These are phyloP conservation scores for Penicillium roqueforti DNA, from an alignment of 495 filamentous ascomycete species.

Conservation along the genomic window DNA sequence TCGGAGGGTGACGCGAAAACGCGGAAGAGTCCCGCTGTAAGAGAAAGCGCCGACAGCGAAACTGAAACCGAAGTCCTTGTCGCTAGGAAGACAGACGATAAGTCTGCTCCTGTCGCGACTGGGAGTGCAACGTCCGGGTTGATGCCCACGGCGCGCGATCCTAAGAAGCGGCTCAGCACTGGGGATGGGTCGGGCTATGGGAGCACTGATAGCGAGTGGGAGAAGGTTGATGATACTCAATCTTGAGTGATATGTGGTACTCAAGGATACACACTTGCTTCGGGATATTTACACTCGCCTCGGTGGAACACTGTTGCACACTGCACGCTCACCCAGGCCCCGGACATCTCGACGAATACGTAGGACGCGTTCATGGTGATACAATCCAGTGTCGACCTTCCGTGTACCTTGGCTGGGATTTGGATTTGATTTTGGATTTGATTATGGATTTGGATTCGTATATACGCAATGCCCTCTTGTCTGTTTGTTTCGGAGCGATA, in stretches of 20 bases:
- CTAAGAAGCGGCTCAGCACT: conserved; percentile 41
- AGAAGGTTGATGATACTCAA: conserved; percentile 46
- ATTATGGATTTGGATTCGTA: background rate
- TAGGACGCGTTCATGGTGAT: background rate
- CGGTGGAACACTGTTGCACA: background rate
- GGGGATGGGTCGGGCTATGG: conserved; percentile 47
- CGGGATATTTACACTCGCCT: background rate
- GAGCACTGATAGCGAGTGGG: conserved; percentile 56
- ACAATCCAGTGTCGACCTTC: background rate
- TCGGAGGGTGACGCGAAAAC: conserved; percentile 20
- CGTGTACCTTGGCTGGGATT: background rate
- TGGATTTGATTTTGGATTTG: background rate
- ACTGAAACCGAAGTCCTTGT: conserved; percentile 47
- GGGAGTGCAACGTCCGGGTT: conserved; percentile 26
- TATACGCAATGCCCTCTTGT: background rate
- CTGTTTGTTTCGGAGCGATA: conserved; percentile 5
- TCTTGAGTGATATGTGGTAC: background rate
- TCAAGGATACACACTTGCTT: background rate
- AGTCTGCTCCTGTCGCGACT: conserved; percentile 18
- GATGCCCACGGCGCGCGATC: conserved; percentile 28
- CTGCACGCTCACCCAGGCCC: background rate
- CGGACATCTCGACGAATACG: background rate
- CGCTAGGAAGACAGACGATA: conserved; percentile 14
- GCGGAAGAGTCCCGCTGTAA: conserved; percentile 29
- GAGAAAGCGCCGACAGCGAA: conserved; percentile 40